Base-by-base conservation (phyloP, 257 asterid genomes). In the Solanum tarapatanum region DNA sequence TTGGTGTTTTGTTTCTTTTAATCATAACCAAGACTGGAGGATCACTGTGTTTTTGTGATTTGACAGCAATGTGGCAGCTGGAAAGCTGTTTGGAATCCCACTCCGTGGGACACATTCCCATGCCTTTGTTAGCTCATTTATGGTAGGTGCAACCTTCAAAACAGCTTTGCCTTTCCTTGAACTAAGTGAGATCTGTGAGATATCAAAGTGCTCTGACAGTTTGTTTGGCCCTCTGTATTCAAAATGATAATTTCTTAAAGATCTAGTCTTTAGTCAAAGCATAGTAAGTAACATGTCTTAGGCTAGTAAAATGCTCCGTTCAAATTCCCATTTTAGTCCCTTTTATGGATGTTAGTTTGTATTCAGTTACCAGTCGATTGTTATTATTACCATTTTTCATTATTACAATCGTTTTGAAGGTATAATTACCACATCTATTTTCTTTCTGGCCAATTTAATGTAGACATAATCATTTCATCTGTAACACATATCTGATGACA, bases 81-180 rank as follows among this genome's bases (percentile, higher is more conserved):
- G 99, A 86, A 95, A 92, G 91, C 91, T 97, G 90, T 97, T 97
- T 90, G 99, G 99, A 87, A 97, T 97, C 84, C 99, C 99, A 68
- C 99, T 97, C 72, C 97, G 99, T 26, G 99, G 99, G 90, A 97
- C 99, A 13, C 99, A 97, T 90, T 96, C 99, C 86, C 99, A 97
- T 92, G 99, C 99, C 88, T 97, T 97, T 90, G 99, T 95, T 88
- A 96, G 99, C 97, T 95, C 99, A 82, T 97, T 93, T 89, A 90
- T 93, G 99, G 99, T 97, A 91, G 86, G 94, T 86, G 86, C 41
- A 58, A 87, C 62, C 70, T 83, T 58, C 43, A 4, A 24, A 43
- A 43, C 39, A 4, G 17, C 24, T 45, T 80, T 45, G 39, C 84
- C 64, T 45, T 8, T 17, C 84, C 84, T 80, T 26, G 37, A 43